These are phyloP conservation scores for Exophiala xenobiotica DNA, from an alignment of 2,329 filamentous ascomycete genomes.

Conservation along the genomic window DNA sequence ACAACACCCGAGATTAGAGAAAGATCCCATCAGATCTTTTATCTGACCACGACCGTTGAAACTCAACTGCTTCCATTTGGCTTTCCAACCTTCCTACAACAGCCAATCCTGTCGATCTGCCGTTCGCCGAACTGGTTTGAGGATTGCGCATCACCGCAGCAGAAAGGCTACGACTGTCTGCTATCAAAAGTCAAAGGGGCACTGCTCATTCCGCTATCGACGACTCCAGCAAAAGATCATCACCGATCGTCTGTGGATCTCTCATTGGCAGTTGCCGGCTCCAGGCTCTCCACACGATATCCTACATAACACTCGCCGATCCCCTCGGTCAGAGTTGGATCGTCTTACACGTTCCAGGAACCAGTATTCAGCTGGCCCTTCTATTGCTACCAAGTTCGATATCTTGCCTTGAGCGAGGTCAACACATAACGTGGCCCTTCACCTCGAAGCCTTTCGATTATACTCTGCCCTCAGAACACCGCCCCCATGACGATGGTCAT, in stretches of 20 bases:
- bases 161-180: constrained; percentile 18
- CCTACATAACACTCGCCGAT: constrained; percentile 30
- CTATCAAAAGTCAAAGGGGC: constrained; percentile 27
- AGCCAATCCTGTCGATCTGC: constrained; percentile 27
- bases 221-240: constrained; percentile 25
- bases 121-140: constrained; percentile 28
- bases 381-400: background rate
- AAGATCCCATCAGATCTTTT: background rate
- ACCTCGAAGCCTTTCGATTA: background rate
- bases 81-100: constrained; percentile 8
- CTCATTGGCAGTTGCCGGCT: constrained; percentile 19
- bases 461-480: constrained; percentile 9
- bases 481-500: constrained; percentile 85
- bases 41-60: constrained; percentile 13
- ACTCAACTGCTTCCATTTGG: constrained; percentile 1
- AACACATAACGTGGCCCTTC: background rate
- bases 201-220: constrained; percentile 25
- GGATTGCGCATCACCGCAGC: constrained; percentile 13
- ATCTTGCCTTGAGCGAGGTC: background rate
- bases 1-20: constrained; percentile 2
- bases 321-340: constrained; percentile 21
- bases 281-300: constrained; percentile 22
- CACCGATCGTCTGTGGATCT: constrained; percentile 21
- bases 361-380: constrained; percentile 12
- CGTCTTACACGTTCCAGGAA: constrained; percentile 16